phyloP scores from a whole-genome alignment of 768 basidiomycete genomes.

The Xerocomus spinulosus region DNA sequence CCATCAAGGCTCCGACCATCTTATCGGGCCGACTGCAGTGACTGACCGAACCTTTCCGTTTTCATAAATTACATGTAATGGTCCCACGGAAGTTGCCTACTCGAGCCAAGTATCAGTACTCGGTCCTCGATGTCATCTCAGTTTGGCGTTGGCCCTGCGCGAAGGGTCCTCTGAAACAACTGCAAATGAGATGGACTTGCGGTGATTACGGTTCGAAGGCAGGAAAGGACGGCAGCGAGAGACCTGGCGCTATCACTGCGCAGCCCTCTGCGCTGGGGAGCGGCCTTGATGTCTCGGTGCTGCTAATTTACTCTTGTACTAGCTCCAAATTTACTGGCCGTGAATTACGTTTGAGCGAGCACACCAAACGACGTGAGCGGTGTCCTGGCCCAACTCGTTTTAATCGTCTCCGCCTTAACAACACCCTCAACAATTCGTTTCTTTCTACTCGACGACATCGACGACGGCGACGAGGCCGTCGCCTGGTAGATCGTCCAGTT shows the following conservation, averaged over 20 bases:
- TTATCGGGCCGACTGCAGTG: background rate
- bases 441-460: constrained; percentile 4
- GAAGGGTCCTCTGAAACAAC: constrained; percentile 2
- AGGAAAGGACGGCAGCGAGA: background rate
- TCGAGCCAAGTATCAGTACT: background rate
- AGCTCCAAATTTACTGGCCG: background rate
- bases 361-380: background rate
- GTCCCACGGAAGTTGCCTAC: background rate
- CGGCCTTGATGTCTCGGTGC: constrained; percentile 3
- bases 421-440: constrained; percentile 11
- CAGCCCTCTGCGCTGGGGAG: constrained; percentile 8
- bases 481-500: constrained; percentile 9
- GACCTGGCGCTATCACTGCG: constrained; percentile 1
- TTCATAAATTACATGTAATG: background rate
- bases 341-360: constrained; percentile 14
- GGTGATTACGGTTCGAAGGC: constrained; percentile 3
- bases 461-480: constrained; percentile 5
- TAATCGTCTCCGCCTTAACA: constrained; percentile 24
- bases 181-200: constrained; percentile 3
- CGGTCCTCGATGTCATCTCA: constrained; percentile 7
- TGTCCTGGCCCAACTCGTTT: background rate
- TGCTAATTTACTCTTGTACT: background rate
- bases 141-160: constrained; percentile 4
- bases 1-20: no score
- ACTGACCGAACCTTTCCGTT: constrained; percentile 9